Conservation (phyloP, 2,329 filamentous ascomycete genomes). For the Nigrospora oryzae region DNA sequence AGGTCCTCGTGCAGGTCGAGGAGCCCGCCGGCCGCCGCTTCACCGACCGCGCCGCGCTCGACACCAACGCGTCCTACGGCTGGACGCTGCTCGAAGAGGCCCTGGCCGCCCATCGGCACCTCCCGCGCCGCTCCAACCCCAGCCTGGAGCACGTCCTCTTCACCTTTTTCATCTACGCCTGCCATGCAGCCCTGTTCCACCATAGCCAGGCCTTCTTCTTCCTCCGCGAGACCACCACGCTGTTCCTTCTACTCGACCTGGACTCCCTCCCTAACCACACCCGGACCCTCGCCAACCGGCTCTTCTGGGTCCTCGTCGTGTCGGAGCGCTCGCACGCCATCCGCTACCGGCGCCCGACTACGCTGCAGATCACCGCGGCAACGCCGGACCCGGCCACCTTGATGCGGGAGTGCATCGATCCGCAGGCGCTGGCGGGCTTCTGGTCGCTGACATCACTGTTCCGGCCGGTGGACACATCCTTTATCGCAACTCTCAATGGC, state of each 20-base stretch:
- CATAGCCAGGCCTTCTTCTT: conserved; percentile 35
- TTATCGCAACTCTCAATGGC: conserved; percentile 30
- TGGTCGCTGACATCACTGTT: conserved; percentile 31
- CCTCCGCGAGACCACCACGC: conserved; percentile 32
- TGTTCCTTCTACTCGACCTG: conserved; percentile 24
- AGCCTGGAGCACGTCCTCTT: conserved; percentile 29
- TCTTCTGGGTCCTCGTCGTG: conserved; percentile 35
- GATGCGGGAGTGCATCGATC: conserved; percentile 9
- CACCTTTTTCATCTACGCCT: conserved; percentile 35
- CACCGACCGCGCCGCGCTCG: conserved; percentile 19
- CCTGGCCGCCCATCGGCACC: conserved; percentile 22
- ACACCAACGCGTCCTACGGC: conserved; percentile 28
- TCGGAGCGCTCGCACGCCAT: conserved; percentile 36
- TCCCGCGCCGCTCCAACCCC: conserved; percentile 23
- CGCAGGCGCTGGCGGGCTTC: conserved; percentile 24
- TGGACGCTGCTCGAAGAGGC: conserved; percentile 27
- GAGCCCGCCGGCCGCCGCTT: conserved; percentile 22
- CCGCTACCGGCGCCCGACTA: conserved; percentile 32
- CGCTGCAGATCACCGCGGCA: conserved; percentile 29
- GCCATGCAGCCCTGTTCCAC: conserved; percentile 30
- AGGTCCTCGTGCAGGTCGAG: conserved; percentile 32
- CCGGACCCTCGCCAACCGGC: conserved; percentile 19
- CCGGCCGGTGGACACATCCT: conserved; percentile 29
- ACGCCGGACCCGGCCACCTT: conserved; percentile 18
- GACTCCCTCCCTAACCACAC: conserved; percentile 15